Evolutionary conservation across 192 early-diverging fungal genomes (phyloP).

Genomic region (Coemansia sp.): DNA sequence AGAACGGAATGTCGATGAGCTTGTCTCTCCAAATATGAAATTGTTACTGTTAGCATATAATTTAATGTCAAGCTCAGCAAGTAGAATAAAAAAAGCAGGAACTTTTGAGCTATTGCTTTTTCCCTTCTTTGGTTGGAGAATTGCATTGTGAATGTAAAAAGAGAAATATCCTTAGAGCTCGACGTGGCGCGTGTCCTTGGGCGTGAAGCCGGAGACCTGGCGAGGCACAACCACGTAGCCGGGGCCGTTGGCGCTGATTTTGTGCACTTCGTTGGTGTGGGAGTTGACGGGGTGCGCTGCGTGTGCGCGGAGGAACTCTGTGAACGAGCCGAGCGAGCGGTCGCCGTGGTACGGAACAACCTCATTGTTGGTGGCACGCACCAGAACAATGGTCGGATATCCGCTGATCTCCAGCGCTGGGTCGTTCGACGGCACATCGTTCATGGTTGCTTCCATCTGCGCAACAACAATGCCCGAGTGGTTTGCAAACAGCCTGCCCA

Average conservation of each 20-base stretch:
- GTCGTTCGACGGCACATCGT: slow-evolving; percentile 78
- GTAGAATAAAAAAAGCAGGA: no score
- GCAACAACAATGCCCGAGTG: slow-evolving; percentile 66
- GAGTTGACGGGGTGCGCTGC: slow-evolving; percentile 47
- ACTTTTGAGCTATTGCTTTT: no score
- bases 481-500: slow-evolving; percentile 62
- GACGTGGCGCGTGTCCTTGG: slow-evolving; percentile 48
- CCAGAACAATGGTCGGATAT: slow-evolving; percentile 92
- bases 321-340: slow-evolving; percentile 71
- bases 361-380: slow-evolving; percentile 80
- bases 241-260: slow-evolving; percentile 2
- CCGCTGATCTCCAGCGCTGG: slow-evolving; percentile 71
- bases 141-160: neutral
- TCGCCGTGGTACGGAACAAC: slow-evolving; percentile 79
- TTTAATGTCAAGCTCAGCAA: no score
- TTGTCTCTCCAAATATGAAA: no score
- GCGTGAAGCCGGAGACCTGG: slow-evolving; percentile 30
- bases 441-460: slow-evolving; percentile 91
- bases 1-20: no score
- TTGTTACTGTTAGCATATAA: no score
- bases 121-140: neutral
- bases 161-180: slow-evolving; percentile 28
- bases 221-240: slow-evolving; percentile 13
- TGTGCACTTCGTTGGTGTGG: slow-evolving; percentile 1
- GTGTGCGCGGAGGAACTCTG: slow-evolving; percentile 74